A percentile compares a stretch with the other conserved stretches of the same genome.
phyloP scores from a whole-genome alignment of 1,139 yeast genomes.

The Taphrina confusa region DNA sequence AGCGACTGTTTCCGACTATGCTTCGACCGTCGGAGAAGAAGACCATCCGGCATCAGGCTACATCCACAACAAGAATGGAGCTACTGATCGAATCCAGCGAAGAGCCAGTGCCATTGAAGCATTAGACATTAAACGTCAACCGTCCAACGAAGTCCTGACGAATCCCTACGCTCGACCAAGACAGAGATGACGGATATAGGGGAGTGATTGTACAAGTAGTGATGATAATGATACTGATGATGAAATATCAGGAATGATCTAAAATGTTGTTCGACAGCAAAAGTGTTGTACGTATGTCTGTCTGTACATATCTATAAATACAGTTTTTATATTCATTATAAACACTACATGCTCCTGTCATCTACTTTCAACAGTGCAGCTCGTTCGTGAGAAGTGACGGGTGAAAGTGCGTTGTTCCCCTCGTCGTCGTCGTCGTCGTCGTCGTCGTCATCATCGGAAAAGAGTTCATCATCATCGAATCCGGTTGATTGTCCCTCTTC shows the following conservation, averaged over 20 bases:
- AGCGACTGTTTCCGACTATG: not conserved
- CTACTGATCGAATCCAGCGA: not conserved
- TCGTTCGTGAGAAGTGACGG: not conserved
- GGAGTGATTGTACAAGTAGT: too few species aligned
- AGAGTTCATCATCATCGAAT: constrained; percentile 1
- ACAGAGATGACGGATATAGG: not conserved
- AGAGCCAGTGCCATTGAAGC: constrained; percentile 2
- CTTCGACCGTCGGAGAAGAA: constrained; percentile 4
- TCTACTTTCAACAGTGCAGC: not conserved
- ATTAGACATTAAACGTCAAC: constrained; percentile 4
- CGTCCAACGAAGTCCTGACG: not conserved
- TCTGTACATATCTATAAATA: too few species aligned
- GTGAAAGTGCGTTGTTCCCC: not conserved
- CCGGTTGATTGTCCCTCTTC: not conserved
- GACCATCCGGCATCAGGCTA: not conserved
- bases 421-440: not conserved
- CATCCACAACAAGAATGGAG: not conserved
- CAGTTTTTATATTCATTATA: too few species aligned
- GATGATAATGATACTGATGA: too few species aligned
- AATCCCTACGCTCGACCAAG: constrained; percentile 11
- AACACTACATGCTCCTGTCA: too few species aligned
- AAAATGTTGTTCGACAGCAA: too few species aligned
- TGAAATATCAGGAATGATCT: too few species aligned
- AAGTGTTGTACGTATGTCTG: too few species aligned
- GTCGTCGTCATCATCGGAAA: constrained; percentile 5